These are phyloP conservation scores for Besnoitia besnoiti DNA, from an alignment of 169 alveolate species.

Conservation along the genomic window DNA sequence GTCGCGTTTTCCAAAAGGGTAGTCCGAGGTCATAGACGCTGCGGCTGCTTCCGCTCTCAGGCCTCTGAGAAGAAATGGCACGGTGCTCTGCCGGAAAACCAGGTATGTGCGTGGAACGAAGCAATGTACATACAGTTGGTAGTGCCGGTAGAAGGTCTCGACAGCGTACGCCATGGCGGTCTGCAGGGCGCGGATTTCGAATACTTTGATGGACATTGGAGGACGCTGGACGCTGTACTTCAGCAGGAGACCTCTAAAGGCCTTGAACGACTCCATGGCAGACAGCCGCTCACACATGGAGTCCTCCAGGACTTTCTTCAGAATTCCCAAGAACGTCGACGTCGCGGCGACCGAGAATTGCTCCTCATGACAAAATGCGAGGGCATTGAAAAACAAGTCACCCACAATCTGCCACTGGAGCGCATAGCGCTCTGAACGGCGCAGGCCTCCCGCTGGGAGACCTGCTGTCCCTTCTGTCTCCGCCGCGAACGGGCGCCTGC, in stretches of 20 bases:
- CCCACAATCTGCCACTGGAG: constrained; percentile 4
- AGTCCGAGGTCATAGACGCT: no score
- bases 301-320: not conserved
- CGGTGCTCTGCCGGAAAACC: not conserved
- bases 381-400: constrained; percentile 41
- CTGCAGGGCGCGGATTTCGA: not conserved
- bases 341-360: constrained; percentile 32
- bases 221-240: constrained; percentile 49
- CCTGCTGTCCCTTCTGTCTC: not conserved
- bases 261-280: not conserved
- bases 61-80: not conserved
- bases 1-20: no score
- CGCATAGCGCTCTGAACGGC: no score
- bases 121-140: constrained; percentile 32
- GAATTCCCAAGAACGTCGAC: constrained; percentile 46
- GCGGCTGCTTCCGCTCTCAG: no score
- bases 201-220: constrained; percentile 45
- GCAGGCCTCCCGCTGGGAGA: no score
- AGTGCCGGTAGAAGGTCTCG: constrained; percentile 31
- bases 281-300: constrained; percentile 19
- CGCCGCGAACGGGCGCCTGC: not conserved
- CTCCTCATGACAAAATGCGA: constrained; percentile 7
- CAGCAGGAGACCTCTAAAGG: constrained; percentile 25
- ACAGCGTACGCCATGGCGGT: constrained; percentile 20
- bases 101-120: not conserved